These are phyloP conservation scores for Extremus antarcticus DNA, from an alignment of 495 filamentous ascomycete genomes.

Conservation along the genomic window DNA sequence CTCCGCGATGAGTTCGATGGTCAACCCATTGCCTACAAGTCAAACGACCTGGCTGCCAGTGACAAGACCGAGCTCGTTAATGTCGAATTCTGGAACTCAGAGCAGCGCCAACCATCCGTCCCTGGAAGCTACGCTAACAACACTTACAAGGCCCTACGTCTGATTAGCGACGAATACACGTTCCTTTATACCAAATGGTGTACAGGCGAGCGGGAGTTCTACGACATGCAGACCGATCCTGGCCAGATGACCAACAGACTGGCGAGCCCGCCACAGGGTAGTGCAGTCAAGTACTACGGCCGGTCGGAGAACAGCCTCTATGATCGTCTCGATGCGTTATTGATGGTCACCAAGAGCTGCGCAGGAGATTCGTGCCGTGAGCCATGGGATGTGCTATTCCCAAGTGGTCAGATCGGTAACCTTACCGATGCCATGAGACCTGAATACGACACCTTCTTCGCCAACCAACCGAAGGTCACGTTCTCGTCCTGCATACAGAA, in stretches of 20 bases:
- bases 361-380: conserved; percentile 42
- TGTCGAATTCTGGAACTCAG: conserved; percentile 26
- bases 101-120: conserved; percentile 5
- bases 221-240: conserved; percentile 9
- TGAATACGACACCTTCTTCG: conserved; percentile 2
- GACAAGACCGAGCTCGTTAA: conserved; percentile 33
- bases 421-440: conserved; percentile 28
- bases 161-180: conserved; percentile 7
- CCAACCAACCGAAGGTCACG: background rate
- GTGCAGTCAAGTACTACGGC: background rate
- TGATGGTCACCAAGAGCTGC: conserved; percentile 57
- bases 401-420: conserved; percentile 32
- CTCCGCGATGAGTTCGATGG: conserved; percentile 21
- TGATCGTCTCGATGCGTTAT: conserved; percentile 45
- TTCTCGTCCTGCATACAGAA: background rate
- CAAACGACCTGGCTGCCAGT: conserved; percentile 14
- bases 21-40: conserved; percentile 18
- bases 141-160: conserved; percentile 23
- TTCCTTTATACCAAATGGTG: conserved; percentile 19
- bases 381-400: conserved; percentile 52
- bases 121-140: conserved; percentile 15
- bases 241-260: background rate
- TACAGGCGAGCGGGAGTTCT: conserved; percentile 23
- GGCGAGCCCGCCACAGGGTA: background rate
- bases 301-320: background rate